These are phyloP conservation scores for Xylaria sp. DNA, from an alignment of 2,329 filamentous ascomycete genomes.

Conservation along the genomic window DNA sequence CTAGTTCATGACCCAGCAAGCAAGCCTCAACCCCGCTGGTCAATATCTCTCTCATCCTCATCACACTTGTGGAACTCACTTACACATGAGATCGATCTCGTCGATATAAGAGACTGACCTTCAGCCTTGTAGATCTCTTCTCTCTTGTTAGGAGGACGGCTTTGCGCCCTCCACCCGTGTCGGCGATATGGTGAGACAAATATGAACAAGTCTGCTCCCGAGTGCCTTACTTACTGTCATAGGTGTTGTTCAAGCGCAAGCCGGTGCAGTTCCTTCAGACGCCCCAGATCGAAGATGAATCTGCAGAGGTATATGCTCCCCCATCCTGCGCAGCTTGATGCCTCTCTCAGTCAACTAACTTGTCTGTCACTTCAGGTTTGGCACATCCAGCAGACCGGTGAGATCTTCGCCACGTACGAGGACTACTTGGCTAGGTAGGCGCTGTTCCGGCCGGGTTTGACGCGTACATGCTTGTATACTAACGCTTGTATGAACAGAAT, in stretches of 20 bases:
- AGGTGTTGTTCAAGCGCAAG: constrained; percentile 97
- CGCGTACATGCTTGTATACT: constrained; percentile 21
- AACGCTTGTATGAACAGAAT: constrained; percentile 50
- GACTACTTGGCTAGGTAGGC: constrained; percentile 76
- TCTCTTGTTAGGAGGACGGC: background rate
- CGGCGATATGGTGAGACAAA: constrained; percentile 14
- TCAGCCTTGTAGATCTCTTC: constrained; percentile 39
- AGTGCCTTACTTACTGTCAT: constrained; percentile 22
- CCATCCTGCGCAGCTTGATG: constrained; percentile 4
- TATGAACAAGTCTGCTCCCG: background rate
- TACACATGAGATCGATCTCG: background rate
- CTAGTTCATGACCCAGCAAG: background rate
- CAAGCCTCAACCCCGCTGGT: background rate
- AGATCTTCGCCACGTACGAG: constrained; percentile 85
- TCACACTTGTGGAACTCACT: constrained; percentile 1
- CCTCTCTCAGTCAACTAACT: constrained; percentile 15
- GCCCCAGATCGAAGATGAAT: constrained; percentile 71
- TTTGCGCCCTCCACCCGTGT: constrained; percentile 25
- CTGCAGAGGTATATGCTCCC: constrained; percentile 61
- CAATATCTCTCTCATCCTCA: background rate
- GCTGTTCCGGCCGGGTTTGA: background rate
- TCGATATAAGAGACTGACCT: constrained; percentile 28
- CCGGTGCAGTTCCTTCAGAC: constrained; percentile 76
- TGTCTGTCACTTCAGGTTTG: constrained; percentile 61
- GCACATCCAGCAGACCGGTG: constrained; percentile 83